Evolutionary conservation across 768 basidiomycete genomes (phyloP).

Genomic region (Trametes punicea): DNA sequence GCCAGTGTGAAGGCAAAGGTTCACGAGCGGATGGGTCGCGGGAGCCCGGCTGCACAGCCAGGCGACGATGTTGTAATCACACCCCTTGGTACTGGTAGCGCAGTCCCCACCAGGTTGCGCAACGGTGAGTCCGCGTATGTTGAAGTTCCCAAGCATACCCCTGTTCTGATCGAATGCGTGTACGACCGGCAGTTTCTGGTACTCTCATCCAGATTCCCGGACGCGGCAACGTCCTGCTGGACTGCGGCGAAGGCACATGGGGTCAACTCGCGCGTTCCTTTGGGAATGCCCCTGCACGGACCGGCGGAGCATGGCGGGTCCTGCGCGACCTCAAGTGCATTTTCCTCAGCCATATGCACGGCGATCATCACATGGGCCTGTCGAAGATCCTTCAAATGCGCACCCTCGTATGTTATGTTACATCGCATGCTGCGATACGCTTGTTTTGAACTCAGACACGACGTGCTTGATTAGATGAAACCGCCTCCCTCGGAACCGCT

Average conservation of each 20-base stretch:
- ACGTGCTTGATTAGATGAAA: slow-evolving; percentile 45
- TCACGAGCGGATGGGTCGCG: slow-evolving; percentile 14
- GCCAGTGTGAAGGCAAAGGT: slow-evolving; percentile 36
- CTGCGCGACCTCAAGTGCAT: slow-evolving; percentile 74
- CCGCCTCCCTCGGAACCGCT: slow-evolving; percentile 61
- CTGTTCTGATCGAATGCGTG: background rate
- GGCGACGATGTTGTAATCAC: slow-evolving; percentile 70
- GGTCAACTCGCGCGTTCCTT: slow-evolving; percentile 83
- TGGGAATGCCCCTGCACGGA: slow-evolving; percentile 43
- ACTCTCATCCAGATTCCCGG: slow-evolving; percentile 75
- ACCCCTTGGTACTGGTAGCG: slow-evolving; percentile 87
- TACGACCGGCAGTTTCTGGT: slow-evolving; percentile 53
- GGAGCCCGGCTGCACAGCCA: slow-evolving; percentile 17
- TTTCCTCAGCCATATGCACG: slow-evolving; percentile 89
- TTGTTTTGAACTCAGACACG: slow-evolving; percentile 1
- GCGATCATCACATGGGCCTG: slow-evolving; percentile 88
- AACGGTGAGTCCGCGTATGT: slow-evolving; percentile 55
- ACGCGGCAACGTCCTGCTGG: slow-evolving; percentile 75
- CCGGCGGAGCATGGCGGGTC: slow-evolving; percentile 49
- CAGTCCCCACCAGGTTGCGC: slow-evolving; percentile 79
- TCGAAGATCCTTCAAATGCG: slow-evolving; percentile 71
- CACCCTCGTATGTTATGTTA: slow-evolving; percentile 46
- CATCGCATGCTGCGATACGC: background rate
- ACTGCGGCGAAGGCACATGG: slow-evolving; percentile 90
- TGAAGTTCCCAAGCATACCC: background rate